Percentiles rank a stretch among this genome's conserved stretches.
Conservation (phyloP, 2,329 filamentous ascomycete species). For the Ophiosphaerella herpotricha region DNA sequence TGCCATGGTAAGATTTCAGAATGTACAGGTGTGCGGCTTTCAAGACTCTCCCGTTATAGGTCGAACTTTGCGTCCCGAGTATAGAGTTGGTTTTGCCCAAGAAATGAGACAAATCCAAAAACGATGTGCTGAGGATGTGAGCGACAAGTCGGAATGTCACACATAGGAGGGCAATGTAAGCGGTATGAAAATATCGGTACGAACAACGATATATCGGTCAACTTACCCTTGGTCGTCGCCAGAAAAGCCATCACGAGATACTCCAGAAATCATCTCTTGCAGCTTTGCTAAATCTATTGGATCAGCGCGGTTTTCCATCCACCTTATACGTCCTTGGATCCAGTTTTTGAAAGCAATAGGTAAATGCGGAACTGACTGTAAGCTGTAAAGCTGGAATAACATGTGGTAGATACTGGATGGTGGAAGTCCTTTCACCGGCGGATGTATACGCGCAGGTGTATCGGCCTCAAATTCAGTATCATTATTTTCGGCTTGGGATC, state of each 20-base stretch:
- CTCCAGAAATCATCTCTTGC: constrained; percentile 12
- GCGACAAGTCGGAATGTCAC: not conserved
- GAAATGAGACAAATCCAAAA: no score
- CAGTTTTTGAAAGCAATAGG: constrained; percentile 16
- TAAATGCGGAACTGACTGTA: constrained; percentile 12
- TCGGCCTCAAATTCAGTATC: not conserved
- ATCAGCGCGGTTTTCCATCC: constrained; percentile 17
- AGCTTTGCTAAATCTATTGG: constrained; percentile 16
- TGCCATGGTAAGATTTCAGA: no score
- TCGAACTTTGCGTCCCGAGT: no score
- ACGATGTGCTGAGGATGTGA: not conserved
- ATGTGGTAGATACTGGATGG: constrained; percentile 24
- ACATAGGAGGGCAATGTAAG: not conserved
- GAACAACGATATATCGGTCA: not conserved
- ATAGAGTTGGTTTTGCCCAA: no score
- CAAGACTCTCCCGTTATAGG: no score
- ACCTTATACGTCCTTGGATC: constrained; percentile 20
- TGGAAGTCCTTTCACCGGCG: not conserved
- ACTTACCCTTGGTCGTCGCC: constrained; percentile 9
- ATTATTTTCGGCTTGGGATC: not conserved
- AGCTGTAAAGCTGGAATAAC: constrained; percentile 23
- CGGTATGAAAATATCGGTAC: not conserved
- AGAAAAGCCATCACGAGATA: constrained; percentile 10
- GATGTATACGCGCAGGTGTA: not conserved
- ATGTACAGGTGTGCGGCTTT: no score